Percentiles rank a stretch among this genome's conserved stretches.
Conservation (phyloP, 2,329 filamentous ascomycete species). For the Davidsoniella virescens region DNA sequence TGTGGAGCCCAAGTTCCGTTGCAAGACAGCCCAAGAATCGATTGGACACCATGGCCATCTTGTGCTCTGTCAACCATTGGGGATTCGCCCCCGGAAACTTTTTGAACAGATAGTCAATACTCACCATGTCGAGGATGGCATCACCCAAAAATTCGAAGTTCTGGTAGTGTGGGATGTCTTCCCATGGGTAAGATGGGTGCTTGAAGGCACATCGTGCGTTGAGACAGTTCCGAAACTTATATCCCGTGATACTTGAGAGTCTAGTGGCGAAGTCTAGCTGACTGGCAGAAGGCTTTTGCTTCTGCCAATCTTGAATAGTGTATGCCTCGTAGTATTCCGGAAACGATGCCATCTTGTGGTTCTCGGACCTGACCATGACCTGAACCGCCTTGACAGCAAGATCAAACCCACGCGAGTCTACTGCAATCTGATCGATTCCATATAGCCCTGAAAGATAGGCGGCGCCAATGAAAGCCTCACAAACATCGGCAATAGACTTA, state of each 20-base stretch:
- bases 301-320: conserved; percentile 54
- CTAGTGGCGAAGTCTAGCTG: conserved; percentile 53
- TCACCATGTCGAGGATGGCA: conserved; percentile 70
- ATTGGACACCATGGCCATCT: conserved; percentile 98
- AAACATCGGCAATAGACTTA: conserved; percentile 88
- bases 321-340: conserved; percentile 59
- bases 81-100: conserved; percentile 66
- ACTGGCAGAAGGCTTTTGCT: conserved; percentile 39
- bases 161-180: conserved; percentile 76
- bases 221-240: conserved; percentile 56
- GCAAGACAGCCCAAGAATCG: conserved; percentile 76
- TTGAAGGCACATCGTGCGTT: conserved; percentile 73
- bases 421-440: conserved; percentile 23
- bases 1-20: conserved; percentile 62
- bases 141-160: conserved; percentile 87
- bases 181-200: conserved; percentile 65
- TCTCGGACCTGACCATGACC: conserved; percentile 48
- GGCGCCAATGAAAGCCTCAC: conserved; percentile 84
- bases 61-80: conserved; percentile 96
- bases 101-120: conserved; percentile 68
- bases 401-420: conserved; percentile 27
- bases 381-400: conserved; percentile 48
- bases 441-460: conserved; percentile 40
- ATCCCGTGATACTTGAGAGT: conserved; percentile 40
- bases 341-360: conserved; percentile 55